Base-by-base conservation (phyloP, 306 rosid genomes). In the Cicer judaicum region DNA sequence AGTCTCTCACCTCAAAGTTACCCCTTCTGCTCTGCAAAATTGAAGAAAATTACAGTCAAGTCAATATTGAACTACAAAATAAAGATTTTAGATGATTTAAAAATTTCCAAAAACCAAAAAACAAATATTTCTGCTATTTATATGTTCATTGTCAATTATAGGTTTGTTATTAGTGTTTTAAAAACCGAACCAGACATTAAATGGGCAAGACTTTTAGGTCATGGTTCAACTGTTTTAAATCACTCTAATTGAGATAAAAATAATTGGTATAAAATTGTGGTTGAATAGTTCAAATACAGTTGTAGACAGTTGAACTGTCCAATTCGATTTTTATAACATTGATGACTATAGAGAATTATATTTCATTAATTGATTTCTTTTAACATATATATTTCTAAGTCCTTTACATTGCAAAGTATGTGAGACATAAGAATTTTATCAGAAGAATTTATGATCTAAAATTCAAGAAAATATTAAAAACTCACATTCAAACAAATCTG, bases 401-500 rank as follows among this genome's bases (percentile, higher is more conserved):
- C 72, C 59, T 34, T 38, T 41, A 69, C 21, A 68, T 41, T 53
- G 38, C 44, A 52, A 14, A 57, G 10, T 55, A 78, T 66, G 55
- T 39, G 55, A 75, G 38, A 34, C 7, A 56, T 10, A 8, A 62
- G 42, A 48, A 40, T 42, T 65, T 12, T 18, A 48, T 50, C 1
- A 42, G 21, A 68, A 70, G 19, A 75, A 61, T 13, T 74, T 63
- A 36, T 14, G 15, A 44, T 52, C 69, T 36, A 70, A 55, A 61
- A 7, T 64, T 43, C 44, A 18, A 40, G 54, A 50, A 73, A 64
- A 36, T 68, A 39, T 24, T 24, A 24, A 24, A 34, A 61, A 68
- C 97, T 89, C 73, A 89, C 97, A 79, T 87, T 92, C 74, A 92
- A 85, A 78, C 36, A 78, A 65, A 92, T 89, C 76, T 92, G 97